These are phyloP conservation scores for Pleurotus giganteus DNA, from an alignment of 768 basidiomycete genomes.

Conservation along the genomic window DNA sequence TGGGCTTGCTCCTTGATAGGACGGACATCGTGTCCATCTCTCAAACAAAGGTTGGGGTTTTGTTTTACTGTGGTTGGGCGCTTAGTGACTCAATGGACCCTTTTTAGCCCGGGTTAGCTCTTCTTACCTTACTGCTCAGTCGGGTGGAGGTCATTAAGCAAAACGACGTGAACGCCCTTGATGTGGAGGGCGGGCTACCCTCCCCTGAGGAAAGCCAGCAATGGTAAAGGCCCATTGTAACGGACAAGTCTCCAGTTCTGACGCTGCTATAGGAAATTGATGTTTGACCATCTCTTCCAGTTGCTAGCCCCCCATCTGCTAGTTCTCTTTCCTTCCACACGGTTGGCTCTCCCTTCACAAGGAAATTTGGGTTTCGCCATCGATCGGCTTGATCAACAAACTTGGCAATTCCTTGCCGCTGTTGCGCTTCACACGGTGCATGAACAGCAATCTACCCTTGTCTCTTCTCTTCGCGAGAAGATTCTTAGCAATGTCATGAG, in stretches of 20 bases:
- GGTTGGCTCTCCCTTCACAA: slow-evolving; percentile 44
- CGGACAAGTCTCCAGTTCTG: slow-evolving; percentile 1
- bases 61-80: slow-evolving; percentile 10
- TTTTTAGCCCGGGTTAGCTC: slow-evolving; percentile 81
- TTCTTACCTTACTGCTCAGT: slow-evolving; percentile 88
- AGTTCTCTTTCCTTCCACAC: slow-evolving; percentile 86
- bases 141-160: slow-evolving; percentile 93
- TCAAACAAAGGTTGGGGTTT: slow-evolving; percentile 80
- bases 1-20: slow-evolving; percentile 79
- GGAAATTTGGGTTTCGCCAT: slow-evolving; percentile 32
- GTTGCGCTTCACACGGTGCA: slow-evolving; percentile 80
- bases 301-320: slow-evolving; percentile 74
- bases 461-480: slow-evolving; percentile 85
- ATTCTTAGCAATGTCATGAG: slow-evolving; percentile 86
- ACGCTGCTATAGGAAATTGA: slow-evolving; percentile 61
- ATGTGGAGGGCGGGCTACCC: slow-evolving; percentile 42
- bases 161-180: slow-evolving; percentile 43
- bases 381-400: slow-evolving; percentile 80
- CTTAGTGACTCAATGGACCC: neutral
- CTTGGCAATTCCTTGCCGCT: slow-evolving; percentile 94
- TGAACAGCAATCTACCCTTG: slow-evolving; percentile 88
- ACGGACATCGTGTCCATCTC: slow-evolving; percentile 73
- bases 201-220: slow-evolving; percentile 76
- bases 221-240: slow-evolving; percentile 40
- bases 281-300: slow-evolving; percentile 87